A percentile compares a stretch with the other conserved stretches of the same genome.
Conservation (phyloP, 768 basidiomycete genomes). For the Rhizopogon salebrosus region DNA sequence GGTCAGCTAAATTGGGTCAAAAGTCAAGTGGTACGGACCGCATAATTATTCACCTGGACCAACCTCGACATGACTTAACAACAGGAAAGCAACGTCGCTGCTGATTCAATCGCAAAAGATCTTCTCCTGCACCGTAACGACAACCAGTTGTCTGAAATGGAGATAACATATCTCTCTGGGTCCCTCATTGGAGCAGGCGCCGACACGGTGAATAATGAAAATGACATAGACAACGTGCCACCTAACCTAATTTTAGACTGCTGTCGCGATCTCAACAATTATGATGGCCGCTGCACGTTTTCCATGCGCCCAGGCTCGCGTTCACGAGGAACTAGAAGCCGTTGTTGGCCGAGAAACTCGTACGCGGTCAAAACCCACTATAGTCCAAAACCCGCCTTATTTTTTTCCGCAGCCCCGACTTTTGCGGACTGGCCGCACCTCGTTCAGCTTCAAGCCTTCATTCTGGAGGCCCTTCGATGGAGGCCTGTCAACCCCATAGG, state of each 20-base stretch:
- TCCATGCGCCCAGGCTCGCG: conserved; percentile 27
- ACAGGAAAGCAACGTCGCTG: conserved; percentile 8
- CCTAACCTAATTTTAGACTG: conserved; percentile 12
- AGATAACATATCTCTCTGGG: conserved; percentile 55
- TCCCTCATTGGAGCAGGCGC: conserved; percentile 61
- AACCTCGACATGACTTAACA: conserved; percentile 6
- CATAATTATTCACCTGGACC: conserved; percentile 16
- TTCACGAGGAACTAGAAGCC: conserved; percentile 33
- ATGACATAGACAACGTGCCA: not conserved
- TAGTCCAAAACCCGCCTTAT: not conserved
- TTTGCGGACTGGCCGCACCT: conserved; percentile 30
- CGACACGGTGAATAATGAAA: conserved; percentile 36
- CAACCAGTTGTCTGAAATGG: conserved; percentile 44
- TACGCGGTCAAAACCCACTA: conserved; percentile 8
- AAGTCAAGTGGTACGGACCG: conserved; percentile 32
- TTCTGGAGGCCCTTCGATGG: conserved; percentile 35
- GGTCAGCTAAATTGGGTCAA: conserved; percentile 41
- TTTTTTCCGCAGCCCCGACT: conserved; percentile 29
- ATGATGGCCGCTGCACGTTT: conserved; percentile 34
- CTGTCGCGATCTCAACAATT: conserved; percentile 21
- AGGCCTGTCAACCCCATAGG: conserved; percentile 31
- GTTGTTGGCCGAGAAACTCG: conserved; percentile 31
- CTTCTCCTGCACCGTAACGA: conserved; percentile 42
- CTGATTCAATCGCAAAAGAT: conserved; percentile 44
- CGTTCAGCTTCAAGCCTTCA: conserved; percentile 32